phyloP scores from a whole-genome alignment of 352 stramenopile species.

The Salisapilia sapeloensis region DNA sequence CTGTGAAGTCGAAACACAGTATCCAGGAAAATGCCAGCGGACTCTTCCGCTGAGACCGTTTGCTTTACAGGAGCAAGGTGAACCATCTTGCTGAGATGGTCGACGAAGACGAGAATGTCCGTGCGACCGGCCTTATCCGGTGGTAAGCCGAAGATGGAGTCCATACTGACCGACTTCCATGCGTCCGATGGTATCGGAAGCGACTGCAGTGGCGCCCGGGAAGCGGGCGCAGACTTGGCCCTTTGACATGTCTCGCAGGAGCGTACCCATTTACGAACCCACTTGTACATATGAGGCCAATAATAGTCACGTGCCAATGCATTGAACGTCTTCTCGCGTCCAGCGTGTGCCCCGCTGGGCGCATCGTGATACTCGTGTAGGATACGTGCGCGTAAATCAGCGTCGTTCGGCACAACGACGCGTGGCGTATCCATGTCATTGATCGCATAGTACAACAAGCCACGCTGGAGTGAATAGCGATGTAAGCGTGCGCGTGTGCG shows the following conservation, averaged over 20 bases:
- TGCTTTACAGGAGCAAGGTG: constrained; percentile 3
- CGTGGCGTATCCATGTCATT: constrained; percentile 1
- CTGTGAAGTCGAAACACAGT: constrained; percentile 7
- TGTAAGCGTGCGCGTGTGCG: neutral
- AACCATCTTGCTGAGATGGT: constrained; percentile 13
- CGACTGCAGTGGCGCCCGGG: constrained; percentile 1
- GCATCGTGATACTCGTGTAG: constrained; percentile 7
- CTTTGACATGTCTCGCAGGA: constrained; percentile 11
- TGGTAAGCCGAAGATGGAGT: constrained; percentile 9
- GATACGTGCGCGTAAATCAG: constrained; percentile 3
- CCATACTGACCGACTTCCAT: constrained; percentile 6
- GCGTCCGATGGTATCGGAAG: constrained; percentile 1
- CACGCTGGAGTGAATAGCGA: constrained; percentile 1
- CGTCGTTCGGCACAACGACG: constrained; percentile 3
- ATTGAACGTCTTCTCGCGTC: constrained; percentile 10
- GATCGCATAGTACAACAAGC: constrained; percentile 3
- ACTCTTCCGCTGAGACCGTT: constrained; percentile 5
- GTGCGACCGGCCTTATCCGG: constrained; percentile 2
- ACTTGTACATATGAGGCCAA: constrained; percentile 13
- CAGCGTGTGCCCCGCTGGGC: constrained; percentile 5
- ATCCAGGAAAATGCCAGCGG: constrained; percentile 9
- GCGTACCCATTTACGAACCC: constrained; percentile 9
- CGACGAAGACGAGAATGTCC: constrained; percentile 9
- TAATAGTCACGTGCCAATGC: constrained; percentile 6
- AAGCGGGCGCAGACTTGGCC: constrained; percentile 3